Conservation (phyloP, 2,329 filamentous ascomycete genomes). For the Dothidotthia symphoricarpi region DNA sequence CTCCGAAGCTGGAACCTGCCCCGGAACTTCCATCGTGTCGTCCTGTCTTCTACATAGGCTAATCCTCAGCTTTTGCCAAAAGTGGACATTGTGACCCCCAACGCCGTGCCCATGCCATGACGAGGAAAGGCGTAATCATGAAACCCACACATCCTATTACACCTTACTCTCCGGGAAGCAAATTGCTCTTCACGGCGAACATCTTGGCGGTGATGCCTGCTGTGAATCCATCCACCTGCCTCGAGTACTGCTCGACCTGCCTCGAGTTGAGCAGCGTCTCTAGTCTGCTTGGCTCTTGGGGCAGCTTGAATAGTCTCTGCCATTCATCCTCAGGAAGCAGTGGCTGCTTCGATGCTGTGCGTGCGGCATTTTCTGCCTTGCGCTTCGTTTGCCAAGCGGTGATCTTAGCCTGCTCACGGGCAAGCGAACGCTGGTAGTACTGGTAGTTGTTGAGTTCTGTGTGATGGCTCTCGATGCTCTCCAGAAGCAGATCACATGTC, state of each 20-base stretch:
- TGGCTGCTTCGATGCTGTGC: slow-evolving; percentile 81
- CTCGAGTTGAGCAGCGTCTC: slow-evolving; percentile 93
- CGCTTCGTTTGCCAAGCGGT: slow-evolving; percentile 95
- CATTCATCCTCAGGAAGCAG: slow-evolving; percentile 94
- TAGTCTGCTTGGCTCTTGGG: slow-evolving; percentile 86
- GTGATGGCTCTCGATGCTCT: slow-evolving; percentile 96
- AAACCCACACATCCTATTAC: slow-evolving; percentile 19
- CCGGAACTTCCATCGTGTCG: slow-evolving; percentile 4
- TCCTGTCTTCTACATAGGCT: slow-evolving; percentile 19
- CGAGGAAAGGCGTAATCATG: slow-evolving; percentile 35
- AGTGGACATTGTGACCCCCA: slow-evolving; percentile 29
- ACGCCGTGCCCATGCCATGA: slow-evolving; percentile 42
- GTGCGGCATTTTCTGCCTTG: slow-evolving; percentile 88
- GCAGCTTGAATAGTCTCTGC: slow-evolving; percentile 97
- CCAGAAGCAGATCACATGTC: slow-evolving; percentile 92
- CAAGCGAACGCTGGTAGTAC: slow-evolving; percentile 90
- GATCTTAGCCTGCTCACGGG: slow-evolving; percentile 94
- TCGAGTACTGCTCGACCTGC: slow-evolving; percentile 96
- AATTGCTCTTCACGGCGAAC: slow-evolving; percentile 83
- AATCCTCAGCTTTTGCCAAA: slow-evolving; percentile 17
- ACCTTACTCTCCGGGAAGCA: slow-evolving; percentile 56
- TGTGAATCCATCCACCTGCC: slow-evolving; percentile 95
- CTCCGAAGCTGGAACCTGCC: background rate
- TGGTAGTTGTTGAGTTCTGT: slow-evolving; percentile 99
- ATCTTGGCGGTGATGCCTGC: slow-evolving; percentile 92